Evolutionary conservation across 352 stramenopile genomes (phyloP).

Genomic region (Pythium monospermum): DNA sequence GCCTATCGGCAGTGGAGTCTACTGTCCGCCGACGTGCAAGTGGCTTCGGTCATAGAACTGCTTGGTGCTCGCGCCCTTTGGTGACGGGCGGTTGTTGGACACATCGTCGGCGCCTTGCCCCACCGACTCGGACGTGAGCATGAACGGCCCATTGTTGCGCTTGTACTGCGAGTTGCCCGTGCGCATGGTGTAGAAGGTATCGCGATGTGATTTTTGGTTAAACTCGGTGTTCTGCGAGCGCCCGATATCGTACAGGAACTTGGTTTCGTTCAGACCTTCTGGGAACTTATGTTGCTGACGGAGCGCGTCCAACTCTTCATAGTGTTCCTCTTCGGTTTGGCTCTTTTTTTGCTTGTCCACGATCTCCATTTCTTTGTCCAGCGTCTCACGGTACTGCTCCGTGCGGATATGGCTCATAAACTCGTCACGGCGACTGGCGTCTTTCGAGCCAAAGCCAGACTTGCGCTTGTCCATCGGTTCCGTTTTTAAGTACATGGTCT

Average conservation of each 20-base stretch:
- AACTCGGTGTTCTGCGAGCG: slow-evolving; percentile 77
- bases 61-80: slow-evolving; percentile 73
- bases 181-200: slow-evolving; percentile 82
- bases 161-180: slow-evolving; percentile 72
- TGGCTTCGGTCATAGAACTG: slow-evolving; percentile 85
- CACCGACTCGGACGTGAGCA: slow-evolving; percentile 68
- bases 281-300: slow-evolving; percentile 54
- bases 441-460: slow-evolving; percentile 87
- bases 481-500: slow-evolving; percentile 84
- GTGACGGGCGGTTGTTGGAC: slow-evolving; percentile 37
- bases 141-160: slow-evolving; percentile 76
- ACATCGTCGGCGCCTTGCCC: slow-evolving; percentile 63
- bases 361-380: slow-evolving; percentile 82
- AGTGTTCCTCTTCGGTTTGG: slow-evolving; percentile 27
- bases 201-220: slow-evolving; percentile 77
- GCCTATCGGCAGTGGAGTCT: no score
- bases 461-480: slow-evolving; percentile 86
- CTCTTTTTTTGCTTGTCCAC: slow-evolving; percentile 64
- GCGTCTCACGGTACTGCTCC: slow-evolving; percentile 84
- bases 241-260: slow-evolving; percentile 78
- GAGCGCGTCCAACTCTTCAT: slow-evolving; percentile 38
- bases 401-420: slow-evolving; percentile 90
- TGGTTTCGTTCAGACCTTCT: slow-evolving; percentile 66
- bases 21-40: slow-evolving; percentile 34
- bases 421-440: slow-evolving; percentile 86